Percentiles rank a stretch among this genome's conserved stretches.
phyloP scores from a whole-genome alignment of 164 flowering plant genomes.

The Houttuynia cordata region DNA sequence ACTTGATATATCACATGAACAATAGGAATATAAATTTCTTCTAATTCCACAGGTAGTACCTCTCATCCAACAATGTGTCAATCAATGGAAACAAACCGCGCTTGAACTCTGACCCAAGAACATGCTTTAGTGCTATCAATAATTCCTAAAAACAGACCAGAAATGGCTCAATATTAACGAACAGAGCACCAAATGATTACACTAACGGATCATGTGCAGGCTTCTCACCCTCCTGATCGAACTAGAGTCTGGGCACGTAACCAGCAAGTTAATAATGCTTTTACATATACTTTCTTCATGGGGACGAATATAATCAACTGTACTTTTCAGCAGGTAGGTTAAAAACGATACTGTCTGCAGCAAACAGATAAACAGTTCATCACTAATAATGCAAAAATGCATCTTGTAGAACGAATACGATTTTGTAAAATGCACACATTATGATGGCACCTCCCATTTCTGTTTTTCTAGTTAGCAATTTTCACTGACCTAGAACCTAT shows the following conservation, averaged over 20 bases:
- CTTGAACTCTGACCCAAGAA: slow-evolving; percentile 92
- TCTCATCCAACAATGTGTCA: slow-evolving; percentile 89
- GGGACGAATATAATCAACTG: slow-evolving; percentile 81
- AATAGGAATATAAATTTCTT: not conserved
- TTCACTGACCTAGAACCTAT: too few species aligned
- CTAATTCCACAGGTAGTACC: slow-evolving; percentile 22
- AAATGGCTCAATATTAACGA: too few species aligned
- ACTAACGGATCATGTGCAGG: not conserved
- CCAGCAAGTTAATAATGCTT: slow-evolving; percentile 95
- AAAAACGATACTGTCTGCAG: slow-evolving; percentile 95
- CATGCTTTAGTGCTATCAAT: slow-evolving; percentile 87
- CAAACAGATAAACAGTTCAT: slow-evolving; percentile 3
- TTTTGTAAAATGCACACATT: too few species aligned
- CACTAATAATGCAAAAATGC: not conserved
- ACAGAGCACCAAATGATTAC: not conserved
- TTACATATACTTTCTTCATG: slow-evolving; percentile 98
- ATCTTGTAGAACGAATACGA: too few species aligned
- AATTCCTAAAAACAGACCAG: slow-evolving; percentile 56
- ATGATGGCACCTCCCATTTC: too few species aligned
- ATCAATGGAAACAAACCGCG: slow-evolving; percentile 93
- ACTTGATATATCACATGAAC: too few species aligned
- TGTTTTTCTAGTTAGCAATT: too few species aligned
- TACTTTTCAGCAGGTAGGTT: slow-evolving; percentile 90
- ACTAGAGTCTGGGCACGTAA: slow-evolving; percentile 93
- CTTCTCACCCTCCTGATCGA: slow-evolving; percentile 70